These are phyloP conservation scores for Oropetium thomaeum DNA, from an alignment of 176 grass and related monocot species.

Conservation along the genomic window DNA sequence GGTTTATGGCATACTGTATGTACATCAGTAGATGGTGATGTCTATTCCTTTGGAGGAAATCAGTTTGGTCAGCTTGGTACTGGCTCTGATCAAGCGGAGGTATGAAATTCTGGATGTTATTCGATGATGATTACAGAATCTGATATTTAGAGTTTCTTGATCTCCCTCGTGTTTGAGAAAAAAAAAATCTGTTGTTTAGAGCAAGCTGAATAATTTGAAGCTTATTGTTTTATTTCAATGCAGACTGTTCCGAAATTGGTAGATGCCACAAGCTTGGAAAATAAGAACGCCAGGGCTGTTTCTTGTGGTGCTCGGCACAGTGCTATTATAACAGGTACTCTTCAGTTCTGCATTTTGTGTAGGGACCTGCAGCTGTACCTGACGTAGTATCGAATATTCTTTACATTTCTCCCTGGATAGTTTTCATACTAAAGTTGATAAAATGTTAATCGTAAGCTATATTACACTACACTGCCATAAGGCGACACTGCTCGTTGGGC, in stretches of 20 bases:
- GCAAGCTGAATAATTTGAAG: background rate
- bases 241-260: slow-evolving; percentile 91
- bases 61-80: slow-evolving; percentile 96
- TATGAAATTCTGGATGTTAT: slow-evolving; percentile 12
- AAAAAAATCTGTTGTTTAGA: background rate
- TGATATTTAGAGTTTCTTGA: background rate
- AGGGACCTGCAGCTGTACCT: background rate
- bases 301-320: slow-evolving; percentile 96
- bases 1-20: slow-evolving; percentile 95
- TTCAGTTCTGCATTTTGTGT: background rate
- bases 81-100: slow-evolving; percentile 99
- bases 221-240: slow-evolving; percentile 22
- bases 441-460: too few relatives aligned
- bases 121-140: slow-evolving; percentile 4
- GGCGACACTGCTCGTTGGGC: background rate
- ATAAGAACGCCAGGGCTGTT: slow-evolving; percentile 76
- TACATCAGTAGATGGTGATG: slow-evolving; percentile 84
- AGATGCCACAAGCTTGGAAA: slow-evolving; percentile 81
- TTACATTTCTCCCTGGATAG: background rate
- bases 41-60: slow-evolving; percentile 96
- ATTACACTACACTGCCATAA: background rate
- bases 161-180: too few relatives aligned
- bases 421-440: too few relatives aligned
- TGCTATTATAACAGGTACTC: slow-evolving; percentile 89
- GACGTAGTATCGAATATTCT: background rate